These are phyloP conservation scores for Rugonectria rugulosa DNA, from an alignment of 2,329 filamentous ascomycete genomes.

Conservation along the genomic window DNA sequence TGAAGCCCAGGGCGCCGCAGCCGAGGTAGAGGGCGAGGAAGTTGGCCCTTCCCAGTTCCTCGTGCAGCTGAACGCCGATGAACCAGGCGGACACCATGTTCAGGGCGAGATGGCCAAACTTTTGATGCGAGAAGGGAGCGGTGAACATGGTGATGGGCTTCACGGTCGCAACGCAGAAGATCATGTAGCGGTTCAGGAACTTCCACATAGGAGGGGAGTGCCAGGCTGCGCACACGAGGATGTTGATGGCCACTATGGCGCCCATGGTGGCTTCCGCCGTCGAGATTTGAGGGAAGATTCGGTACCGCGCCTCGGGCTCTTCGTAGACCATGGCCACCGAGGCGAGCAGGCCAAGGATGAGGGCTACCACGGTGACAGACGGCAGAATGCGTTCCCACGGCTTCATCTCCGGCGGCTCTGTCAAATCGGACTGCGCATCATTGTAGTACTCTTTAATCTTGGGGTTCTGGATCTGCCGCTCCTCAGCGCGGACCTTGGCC, in stretches of 20 bases:
- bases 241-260: conserved; percentile 67
- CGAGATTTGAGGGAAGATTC: conserved; percentile 67
- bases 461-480: conserved; percentile 49
- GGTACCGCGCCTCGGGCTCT: conserved; percentile 57
- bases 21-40: conserved; percentile 74
- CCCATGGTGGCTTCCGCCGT: conserved; percentile 71
- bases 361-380: conserved; percentile 55
- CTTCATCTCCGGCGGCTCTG: conserved; percentile 59
- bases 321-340: conserved; percentile 59
- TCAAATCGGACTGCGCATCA: conserved; percentile 57
- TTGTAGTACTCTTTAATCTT: conserved; percentile 50
- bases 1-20: conserved; percentile 64
- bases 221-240: conserved; percentile 65
- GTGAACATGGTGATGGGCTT: conserved; percentile 68
- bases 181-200: conserved; percentile 72
- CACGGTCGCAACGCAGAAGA: conserved; percentile 70
- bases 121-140: conserved; percentile 74
- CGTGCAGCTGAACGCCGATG: conserved; percentile 71
- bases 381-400: conserved; percentile 63
- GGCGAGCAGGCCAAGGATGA: conserved; percentile 53
- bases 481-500: conserved; percentile 48
- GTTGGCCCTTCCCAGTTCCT: conserved; percentile 72
- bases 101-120: conserved; percentile 62
- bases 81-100: conserved; percentile 74
- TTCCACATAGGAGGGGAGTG: conserved; percentile 70